phyloP scores from a whole-genome alignment of 768 basidiomycete genomes.

The Termitomyces sp. region DNA sequence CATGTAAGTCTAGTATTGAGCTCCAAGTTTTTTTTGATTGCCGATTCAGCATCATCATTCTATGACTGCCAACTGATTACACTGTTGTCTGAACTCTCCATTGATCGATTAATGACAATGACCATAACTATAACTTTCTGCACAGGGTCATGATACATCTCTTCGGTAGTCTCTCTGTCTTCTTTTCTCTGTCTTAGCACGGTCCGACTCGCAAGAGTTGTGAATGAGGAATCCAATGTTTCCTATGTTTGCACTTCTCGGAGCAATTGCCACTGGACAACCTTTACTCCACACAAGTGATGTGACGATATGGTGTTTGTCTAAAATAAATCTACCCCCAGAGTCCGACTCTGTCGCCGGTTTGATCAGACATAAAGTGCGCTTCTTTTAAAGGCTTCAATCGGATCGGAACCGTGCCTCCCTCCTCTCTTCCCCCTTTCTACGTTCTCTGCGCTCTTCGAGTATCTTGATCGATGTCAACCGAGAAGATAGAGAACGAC shows the following conservation, averaged over 20 bases:
- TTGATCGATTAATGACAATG: not conserved
- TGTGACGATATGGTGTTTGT: not conserved
- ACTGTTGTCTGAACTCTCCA: not conserved
- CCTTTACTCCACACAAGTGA: not conserved
- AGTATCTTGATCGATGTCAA: conserved; percentile 18
- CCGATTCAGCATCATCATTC: not conserved
- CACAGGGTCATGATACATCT: not conserved
- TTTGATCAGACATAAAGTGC: conserved; percentile 7
- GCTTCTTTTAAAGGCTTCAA: conserved; percentile 4
- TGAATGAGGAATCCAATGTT: not conserved
- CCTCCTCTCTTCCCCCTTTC: conserved; percentile 2
- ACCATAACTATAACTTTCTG: not conserved
- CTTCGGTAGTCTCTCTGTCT: not conserved
- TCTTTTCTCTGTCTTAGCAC: not conserved
- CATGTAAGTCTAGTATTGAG: too few relatives aligned
- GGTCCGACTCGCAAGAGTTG: not conserved
- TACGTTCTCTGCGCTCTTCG: conserved; percentile 7
- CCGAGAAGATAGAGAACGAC: conserved; percentile 13
- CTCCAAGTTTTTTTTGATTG: not conserved
- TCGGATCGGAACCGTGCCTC: not conserved
- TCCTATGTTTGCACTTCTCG: not conserved
- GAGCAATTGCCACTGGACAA: not conserved
- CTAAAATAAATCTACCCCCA: not conserved
- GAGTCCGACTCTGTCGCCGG: conserved; percentile 3
- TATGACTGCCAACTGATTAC: not conserved